Evolutionary conservation across 371 early-diverging fungal genomes (phyloP).

Genomic region (Mucor piriformis): DNA sequence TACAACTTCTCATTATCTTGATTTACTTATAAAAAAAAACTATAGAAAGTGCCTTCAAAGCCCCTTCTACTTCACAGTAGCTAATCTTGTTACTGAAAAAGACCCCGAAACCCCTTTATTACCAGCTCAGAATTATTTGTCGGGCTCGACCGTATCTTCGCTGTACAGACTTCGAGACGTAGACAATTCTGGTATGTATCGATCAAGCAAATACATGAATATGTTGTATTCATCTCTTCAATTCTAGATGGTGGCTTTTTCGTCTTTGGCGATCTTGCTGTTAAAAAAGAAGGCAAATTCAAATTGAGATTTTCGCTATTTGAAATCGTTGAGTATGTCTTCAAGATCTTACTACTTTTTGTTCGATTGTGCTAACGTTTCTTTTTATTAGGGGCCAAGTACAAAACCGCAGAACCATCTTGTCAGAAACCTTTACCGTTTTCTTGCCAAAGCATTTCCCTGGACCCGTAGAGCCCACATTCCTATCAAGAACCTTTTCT

Average conservation of each 20-base stretch:
- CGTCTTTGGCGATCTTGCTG: conserved; percentile 93
- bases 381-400: conserved; percentile 29
- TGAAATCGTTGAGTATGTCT: conserved; percentile 77
- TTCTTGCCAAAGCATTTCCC: conserved; percentile 91
- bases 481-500: conserved; percentile 49
- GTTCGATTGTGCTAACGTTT: too few relatives aligned
- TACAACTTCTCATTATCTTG: conserved; percentile 3
- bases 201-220: neutral
- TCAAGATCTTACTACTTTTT: too few relatives aligned
- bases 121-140: conserved; percentile 35
- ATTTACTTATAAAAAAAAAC: neutral
- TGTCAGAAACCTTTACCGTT: conserved; percentile 75
- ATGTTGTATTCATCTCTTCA: neutral
- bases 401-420: conserved; percentile 37
- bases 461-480: conserved; percentile 75
- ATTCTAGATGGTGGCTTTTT: conserved; percentile 88
- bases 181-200: conserved; percentile 31
- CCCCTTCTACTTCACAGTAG: conserved; percentile 51
- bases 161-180: conserved; percentile 45
- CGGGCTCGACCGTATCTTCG: conserved; percentile 54
- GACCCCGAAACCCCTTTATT: conserved; percentile 16
- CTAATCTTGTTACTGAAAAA: conserved; percentile 33
- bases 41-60: conserved; percentile 52
- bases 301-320: conserved; percentile 87
- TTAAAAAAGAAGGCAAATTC: conserved; percentile 86